Base-by-base conservation (phyloP, 768 basidiomycete species). In the Rhizopogon salebrosus region DNA sequence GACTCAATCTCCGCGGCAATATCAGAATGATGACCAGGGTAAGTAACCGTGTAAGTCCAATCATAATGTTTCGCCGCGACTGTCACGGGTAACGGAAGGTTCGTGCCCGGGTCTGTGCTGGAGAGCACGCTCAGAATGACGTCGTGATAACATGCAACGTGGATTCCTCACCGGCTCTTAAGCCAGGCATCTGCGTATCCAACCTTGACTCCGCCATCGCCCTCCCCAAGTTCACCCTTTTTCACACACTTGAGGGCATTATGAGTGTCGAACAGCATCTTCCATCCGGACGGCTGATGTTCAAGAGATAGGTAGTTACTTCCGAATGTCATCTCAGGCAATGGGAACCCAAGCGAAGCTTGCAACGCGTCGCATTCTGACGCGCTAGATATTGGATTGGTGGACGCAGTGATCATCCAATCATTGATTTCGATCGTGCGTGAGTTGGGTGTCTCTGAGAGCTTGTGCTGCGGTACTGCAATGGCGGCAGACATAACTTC, bases 321-420 rank as follows among this genome's bases (percentile, higher is more conserved):
- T 5, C 93, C 94, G 62, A 98, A 98, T 0, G 90, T 93, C 92
- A 98, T 98, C 66, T 99, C 97, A 2, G 97, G 97, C 1, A 95
- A 69, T 0, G 95, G 90, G 23, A 98, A 76, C 2, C 85, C 83
- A 4, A 91, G 72, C 0, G 69, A 59, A 6, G 79, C 71, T 48
- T 89, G 85, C 41, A 92, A 70, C 0, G 75, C 75, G 64, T 95
- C 89, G 56, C 82, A 83, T 60, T 92, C 84, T 41, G 72, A 66
- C 1, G 92, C 86, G 62, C 85, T 86, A 22, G 90, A 89, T 63
- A 94, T 95, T 8, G 90, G 80, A 57, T 83, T 80, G 22, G 88
- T 91, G 9, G 78, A 77, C 0, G 86, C 79, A 3, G 83, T 80
- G 60, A 95, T 82, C 23, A 61, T 60, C 91, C 91, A 94, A 62